phyloP scores from a whole-genome alignment of 176 grass and related monocot genomes.

The Aegilops tauschii region DNA sequence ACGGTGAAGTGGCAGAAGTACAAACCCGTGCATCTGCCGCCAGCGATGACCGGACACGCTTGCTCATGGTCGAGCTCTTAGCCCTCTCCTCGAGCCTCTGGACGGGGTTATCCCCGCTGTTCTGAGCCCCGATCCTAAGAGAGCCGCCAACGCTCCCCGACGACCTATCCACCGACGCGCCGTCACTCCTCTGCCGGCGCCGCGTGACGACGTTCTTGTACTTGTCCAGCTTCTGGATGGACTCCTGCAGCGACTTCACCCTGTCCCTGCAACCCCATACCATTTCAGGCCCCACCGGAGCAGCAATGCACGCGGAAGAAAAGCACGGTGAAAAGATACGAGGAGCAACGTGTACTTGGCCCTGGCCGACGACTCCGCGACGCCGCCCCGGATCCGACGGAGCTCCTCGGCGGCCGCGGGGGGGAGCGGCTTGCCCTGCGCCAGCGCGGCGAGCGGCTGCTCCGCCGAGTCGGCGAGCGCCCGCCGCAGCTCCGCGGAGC shows the following conservation, averaged over 20 bases:
- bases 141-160: conserved; percentile 28
- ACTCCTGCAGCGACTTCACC: conserved; percentile 50
- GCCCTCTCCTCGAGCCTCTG: conserved; percentile 58
- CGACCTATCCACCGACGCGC: conserved; percentile 33
- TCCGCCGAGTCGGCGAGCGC: conserved; percentile 47
- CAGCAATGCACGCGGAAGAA: background rate
- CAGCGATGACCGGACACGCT: conserved; percentile 66
- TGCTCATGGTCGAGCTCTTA: conserved; percentile 61
- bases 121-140: conserved; percentile 46
- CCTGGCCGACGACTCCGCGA: conserved; percentile 40
- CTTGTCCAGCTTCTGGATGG: conserved; percentile 56
- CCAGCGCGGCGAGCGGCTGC: conserved; percentile 40
- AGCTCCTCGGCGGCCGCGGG: conserved; percentile 48
- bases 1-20: conserved; percentile 2
- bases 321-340: background rate
- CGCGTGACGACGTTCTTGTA: conserved; percentile 48
- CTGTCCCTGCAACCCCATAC: conserved; percentile 47
- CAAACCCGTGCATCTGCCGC: conserved; percentile 67
- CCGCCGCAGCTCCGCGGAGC: conserved; percentile 43
- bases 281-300: background rate
- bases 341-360: conserved; percentile 41
- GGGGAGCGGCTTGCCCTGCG: conserved; percentile 44
- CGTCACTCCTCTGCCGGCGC: conserved; percentile 55
- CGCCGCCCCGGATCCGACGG: conserved; percentile 49
- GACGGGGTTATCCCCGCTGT: conserved; percentile 30